Conservation (phyloP, 176 grass and related monocot genomes). For the Carex myosuroides region DNA sequence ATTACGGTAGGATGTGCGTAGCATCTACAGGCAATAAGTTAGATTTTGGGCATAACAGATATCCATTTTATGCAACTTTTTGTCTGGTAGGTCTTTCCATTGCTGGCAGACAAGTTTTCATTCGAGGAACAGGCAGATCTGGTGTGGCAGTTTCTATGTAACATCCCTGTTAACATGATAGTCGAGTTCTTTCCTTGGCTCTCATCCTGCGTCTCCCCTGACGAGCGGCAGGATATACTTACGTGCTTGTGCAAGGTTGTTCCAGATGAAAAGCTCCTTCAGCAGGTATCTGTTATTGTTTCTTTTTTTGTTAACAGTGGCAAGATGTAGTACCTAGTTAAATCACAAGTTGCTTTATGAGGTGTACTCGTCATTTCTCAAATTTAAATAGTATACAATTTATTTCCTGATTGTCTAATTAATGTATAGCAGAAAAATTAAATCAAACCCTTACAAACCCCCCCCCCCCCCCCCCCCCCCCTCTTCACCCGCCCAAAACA, state of each 20-base stretch:
- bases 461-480: too few species aligned
- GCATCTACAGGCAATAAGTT: neutral
- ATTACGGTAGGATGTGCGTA: neutral
- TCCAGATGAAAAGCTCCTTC: slow-evolving; percentile 93
- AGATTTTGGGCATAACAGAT: neutral
- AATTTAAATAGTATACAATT: neutral
- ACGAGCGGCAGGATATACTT: slow-evolving; percentile 67
- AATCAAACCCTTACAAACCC: neutral
- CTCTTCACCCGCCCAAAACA: neutral
- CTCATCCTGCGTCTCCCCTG: slow-evolving; percentile 62
- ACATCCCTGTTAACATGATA: slow-evolving; percentile 81
- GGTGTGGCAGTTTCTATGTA: slow-evolving; percentile 96
- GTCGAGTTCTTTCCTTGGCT: slow-evolving; percentile 88
- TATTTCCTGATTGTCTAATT: neutral
- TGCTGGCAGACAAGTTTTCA: slow-evolving; percentile 89
- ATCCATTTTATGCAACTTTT: neutral
- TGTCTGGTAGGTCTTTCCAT: slow-evolving; percentile 69
- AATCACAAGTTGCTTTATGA: neutral
- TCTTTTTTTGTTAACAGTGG: slow-evolving; percentile 9
- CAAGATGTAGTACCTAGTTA: neutral
- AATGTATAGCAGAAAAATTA: neutral
- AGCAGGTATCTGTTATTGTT: slow-evolving; percentile 43
- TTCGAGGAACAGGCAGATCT: slow-evolving; percentile 89
- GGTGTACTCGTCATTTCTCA: neutral
- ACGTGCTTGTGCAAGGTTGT: slow-evolving; percentile 79